phyloP scores from a whole-genome alignment of 208 protist species.

The Leishmania braziliensis region DNA sequence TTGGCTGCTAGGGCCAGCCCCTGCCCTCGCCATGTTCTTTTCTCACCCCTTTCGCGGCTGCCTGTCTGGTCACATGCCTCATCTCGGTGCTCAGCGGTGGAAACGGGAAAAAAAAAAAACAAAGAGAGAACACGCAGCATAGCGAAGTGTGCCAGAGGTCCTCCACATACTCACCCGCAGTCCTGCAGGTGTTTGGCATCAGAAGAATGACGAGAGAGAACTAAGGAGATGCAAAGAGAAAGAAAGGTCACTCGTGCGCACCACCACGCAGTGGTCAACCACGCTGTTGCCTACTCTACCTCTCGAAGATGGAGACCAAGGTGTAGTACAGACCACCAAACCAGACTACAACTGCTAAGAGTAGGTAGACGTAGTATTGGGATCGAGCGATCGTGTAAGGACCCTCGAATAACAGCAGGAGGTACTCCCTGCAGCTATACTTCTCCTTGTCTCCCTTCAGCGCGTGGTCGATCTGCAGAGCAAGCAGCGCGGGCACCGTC shows the following conservation, averaged over 20 bases:
- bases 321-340: slow-evolving; percentile 63
- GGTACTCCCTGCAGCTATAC: slow-evolving; percentile 37
- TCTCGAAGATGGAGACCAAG: slow-evolving; percentile 22
- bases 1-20: not conserved
- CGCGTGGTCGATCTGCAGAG: slow-evolving; percentile 50
- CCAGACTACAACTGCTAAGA: slow-evolving; percentile 52
- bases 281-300: not conserved
- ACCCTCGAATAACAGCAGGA: slow-evolving; percentile 46
- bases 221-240: not conserved
- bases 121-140: not conserved
- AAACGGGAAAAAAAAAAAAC: not conserved
- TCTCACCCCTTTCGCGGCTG: not conserved
- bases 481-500: slow-evolving; percentile 68
- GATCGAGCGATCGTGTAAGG: slow-evolving; percentile 39
- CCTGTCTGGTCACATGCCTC: not conserved
- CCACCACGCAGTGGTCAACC: no score
- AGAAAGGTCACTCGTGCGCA: no score
- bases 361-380: slow-evolving; percentile 56
- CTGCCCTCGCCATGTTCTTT: not conserved
- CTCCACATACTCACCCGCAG: not conserved
- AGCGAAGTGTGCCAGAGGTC: not conserved
- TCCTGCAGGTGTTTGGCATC: not conserved
- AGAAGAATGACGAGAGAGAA: not conserved
- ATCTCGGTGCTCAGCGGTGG: not conserved
- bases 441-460: slow-evolving; percentile 36